Percentiles rank a stretch among this genome's conserved stretches.
Conservation (phyloP, 192 early-diverging fungal genomes). For the Dissophora globulifera region DNA sequence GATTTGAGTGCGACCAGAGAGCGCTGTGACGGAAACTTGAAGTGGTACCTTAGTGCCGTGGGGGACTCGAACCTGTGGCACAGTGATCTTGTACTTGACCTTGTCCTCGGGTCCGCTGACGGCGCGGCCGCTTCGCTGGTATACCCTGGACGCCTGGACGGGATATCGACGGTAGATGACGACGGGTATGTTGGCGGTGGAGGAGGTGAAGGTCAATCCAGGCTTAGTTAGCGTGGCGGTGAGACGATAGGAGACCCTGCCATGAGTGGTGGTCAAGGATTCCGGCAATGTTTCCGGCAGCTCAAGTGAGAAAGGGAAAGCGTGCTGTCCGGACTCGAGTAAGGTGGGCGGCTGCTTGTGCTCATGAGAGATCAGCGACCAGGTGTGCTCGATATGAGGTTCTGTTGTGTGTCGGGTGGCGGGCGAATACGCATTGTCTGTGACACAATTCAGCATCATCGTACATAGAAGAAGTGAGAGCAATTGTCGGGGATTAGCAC, state of each 20-base stretch:
- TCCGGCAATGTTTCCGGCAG: conserved; percentile 50
- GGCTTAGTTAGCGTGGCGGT: conserved; percentile 33
- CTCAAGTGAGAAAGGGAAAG: conserved; percentile 49
- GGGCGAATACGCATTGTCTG: conserved; percentile 44
- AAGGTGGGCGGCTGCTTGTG: conserved; percentile 24
- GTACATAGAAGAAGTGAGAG: neutral
- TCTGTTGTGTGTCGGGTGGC: conserved; percentile 37
- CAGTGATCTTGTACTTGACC: conserved; percentile 39
- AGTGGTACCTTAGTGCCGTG: conserved; percentile 43
- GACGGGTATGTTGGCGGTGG: conserved; percentile 19
- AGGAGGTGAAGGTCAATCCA: conserved; percentile 31
- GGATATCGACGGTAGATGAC: conserved; percentile 32
- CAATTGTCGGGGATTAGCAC: too few species aligned
- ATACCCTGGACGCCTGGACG: conserved; percentile 18
- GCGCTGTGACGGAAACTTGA: conserved; percentile 44
- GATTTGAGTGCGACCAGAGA: conserved; percentile 11
- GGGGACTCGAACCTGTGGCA: conserved; percentile 43
- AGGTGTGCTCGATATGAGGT: conserved; percentile 43
- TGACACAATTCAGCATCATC: neutral
- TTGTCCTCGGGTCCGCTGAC: conserved; percentile 30
- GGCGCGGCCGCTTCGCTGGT: conserved; percentile 25
- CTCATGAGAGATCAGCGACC: conserved; percentile 35
- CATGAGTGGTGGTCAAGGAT: conserved; percentile 31
- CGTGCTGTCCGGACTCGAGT: conserved; percentile 34
- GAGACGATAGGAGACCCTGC: conserved; percentile 44